A percentile compares a stretch with the other conserved stretches of the same genome.
Conservation (phyloP, 192 early-diverging fungal genomes). For the Chytriomyces sp. region DNA sequence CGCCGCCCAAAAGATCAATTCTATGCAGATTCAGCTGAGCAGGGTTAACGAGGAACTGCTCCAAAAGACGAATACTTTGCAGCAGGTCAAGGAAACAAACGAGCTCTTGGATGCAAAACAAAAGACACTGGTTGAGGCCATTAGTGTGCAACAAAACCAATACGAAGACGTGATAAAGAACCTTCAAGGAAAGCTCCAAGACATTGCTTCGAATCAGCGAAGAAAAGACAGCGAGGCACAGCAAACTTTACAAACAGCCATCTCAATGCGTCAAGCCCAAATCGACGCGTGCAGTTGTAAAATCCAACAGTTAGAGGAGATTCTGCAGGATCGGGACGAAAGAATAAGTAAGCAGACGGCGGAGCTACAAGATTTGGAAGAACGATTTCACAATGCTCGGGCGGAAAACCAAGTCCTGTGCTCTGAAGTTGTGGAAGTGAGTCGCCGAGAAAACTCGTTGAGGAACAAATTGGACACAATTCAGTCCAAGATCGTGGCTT, state of each 20-base stretch:
- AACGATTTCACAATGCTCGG: slow-evolving; percentile 11
- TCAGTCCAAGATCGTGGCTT: slow-evolving; percentile 28
- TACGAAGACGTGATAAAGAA: not conserved
- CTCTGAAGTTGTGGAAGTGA: slow-evolving; percentile 15
- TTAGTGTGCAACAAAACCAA: not conserved
- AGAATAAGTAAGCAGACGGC: not conserved
- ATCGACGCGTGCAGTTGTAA: not conserved
- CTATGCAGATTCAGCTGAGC: not conserved
- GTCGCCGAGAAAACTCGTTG: slow-evolving; percentile 24
- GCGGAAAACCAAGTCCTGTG: slow-evolving; percentile 33
- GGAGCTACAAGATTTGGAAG: slow-evolving; percentile 24
- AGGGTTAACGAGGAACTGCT: not conserved
- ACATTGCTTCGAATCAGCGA: not conserved
- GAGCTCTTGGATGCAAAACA: not conserved
- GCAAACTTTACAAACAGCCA: not conserved
- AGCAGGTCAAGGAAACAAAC: not conserved
- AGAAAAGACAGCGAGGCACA: slow-evolving; percentile 9
- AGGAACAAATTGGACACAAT: slow-evolving; percentile 28
- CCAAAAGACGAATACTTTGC: not conserved
- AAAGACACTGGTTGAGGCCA: not conserved
- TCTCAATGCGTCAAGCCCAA: not conserved
- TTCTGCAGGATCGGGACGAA: slow-evolving; percentile 1
- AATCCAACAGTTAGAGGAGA: not conserved
- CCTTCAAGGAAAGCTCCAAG: not conserved
- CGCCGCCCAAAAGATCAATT: slow-evolving; percentile 16